Evolutionary conservation across 1,139 yeast genomes (phyloP).

Genomic region (Kluyveromyces marxianus): DNA sequence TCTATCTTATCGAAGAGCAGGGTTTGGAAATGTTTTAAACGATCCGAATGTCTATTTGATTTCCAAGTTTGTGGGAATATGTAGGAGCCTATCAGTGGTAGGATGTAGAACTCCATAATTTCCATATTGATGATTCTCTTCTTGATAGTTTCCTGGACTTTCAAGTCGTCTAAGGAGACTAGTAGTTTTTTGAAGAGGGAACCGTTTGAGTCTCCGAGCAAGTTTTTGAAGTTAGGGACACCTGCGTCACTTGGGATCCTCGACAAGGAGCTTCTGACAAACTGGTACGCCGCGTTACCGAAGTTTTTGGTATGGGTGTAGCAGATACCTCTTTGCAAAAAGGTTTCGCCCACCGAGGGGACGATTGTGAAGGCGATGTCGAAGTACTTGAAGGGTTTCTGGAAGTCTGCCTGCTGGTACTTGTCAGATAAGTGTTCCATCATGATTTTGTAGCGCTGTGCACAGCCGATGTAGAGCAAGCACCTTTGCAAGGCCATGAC

Average conservation of each 20-base stretch:
- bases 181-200: conserved; percentile 16
- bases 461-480: conserved; percentile 50
- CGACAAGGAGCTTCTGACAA: conserved; percentile 51
- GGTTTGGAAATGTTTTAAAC: conserved; percentile 15
- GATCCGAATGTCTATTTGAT: conserved; percentile 10
- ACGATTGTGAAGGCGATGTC: conserved; percentile 45
- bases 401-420: conserved; percentile 34
- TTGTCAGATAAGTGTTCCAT: conserved; percentile 39
- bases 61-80: conserved; percentile 23
- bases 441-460: conserved; percentile 49
- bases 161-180: conserved; percentile 12
- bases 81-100: conserved; percentile 24
- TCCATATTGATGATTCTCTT: conserved; percentile 26
- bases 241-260: conserved; percentile 37
- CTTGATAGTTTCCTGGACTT: conserved; percentile 18
- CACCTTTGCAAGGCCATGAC: conserved; percentile 48
- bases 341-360: conserved; percentile 63
- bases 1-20: conserved; percentile 22
- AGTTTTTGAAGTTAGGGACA: conserved; percentile 16
- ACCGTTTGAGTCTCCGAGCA: conserved; percentile 18
- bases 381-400: conserved; percentile 43
- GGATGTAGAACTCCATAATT: conserved; percentile 27
- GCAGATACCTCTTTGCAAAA: conserved; percentile 53
- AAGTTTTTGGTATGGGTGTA: conserved; percentile 36
- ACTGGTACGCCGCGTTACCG: conserved; percentile 42